A percentile compares a stretch with the other conserved stretches of the same genome.
These are phyloP conservation scores for Rhizopogon vinicolor DNA, from an alignment of 768 basidiomycete genomes.

Conservation along the genomic window DNA sequence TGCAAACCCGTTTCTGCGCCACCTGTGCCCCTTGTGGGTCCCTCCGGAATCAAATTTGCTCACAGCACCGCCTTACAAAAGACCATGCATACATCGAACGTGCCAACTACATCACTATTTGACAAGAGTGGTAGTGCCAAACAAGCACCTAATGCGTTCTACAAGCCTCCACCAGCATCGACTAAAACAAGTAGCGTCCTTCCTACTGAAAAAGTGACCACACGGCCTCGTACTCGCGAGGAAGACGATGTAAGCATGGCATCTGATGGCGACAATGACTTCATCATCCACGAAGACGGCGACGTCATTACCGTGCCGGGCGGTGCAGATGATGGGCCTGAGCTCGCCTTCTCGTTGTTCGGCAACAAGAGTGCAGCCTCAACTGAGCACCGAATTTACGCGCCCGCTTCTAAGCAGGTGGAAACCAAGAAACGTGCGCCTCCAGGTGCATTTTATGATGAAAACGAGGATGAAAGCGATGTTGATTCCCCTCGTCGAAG, in stretches of 20 bases:
- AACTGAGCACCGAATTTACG: conserved; percentile 9
- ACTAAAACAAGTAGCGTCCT: conserved; percentile 11
- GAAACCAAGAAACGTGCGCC: conserved; percentile 27
- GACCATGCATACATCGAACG: not conserved
- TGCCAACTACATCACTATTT: conserved; percentile 28
- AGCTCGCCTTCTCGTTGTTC: conserved; percentile 28
- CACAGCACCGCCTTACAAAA: conserved; percentile 3
- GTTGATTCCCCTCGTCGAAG: conserved; percentile 8
- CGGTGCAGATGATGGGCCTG: conserved; percentile 7
- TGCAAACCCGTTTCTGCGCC: conserved; percentile 1
- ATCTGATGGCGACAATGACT: conserved; percentile 5
- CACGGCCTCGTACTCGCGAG: conserved; percentile 1
- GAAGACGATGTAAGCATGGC: conserved; percentile 11
- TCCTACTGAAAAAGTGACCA: conserved; percentile 4
- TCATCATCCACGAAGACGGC: conserved; percentile 1
- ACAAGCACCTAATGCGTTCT: conserved; percentile 62
- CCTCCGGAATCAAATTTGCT: conserved; percentile 5
- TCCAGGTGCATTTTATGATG: conserved; percentile 46
- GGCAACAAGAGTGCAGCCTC: conserved; percentile 6
- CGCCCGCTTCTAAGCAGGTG: conserved; percentile 7
- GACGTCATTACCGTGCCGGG: not conserved
- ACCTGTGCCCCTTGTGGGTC: conserved; percentile 8
- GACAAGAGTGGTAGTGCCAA: conserved; percentile 45
- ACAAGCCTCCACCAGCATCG: conserved; percentile 40
- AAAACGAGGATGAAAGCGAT: conserved; percentile 28